phyloP scores from a whole-genome alignment of 345 rosid species.

The Trapa incisa region DNA sequence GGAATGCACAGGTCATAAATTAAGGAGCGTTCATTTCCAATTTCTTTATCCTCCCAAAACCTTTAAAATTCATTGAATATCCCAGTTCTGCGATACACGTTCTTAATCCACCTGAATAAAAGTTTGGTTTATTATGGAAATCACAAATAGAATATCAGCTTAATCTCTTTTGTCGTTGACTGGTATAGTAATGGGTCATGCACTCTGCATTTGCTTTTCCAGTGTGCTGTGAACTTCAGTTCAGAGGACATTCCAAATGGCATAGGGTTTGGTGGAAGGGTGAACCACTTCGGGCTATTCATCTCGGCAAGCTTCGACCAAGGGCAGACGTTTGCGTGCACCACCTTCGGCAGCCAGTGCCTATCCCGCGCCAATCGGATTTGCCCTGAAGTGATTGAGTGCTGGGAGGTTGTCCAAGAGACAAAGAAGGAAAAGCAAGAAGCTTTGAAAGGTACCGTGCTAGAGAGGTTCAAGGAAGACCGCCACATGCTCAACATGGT shows the following conservation, averaged over 20 bases:
- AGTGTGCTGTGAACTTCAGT: constrained; percentile 81
- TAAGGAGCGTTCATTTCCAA: not conserved
- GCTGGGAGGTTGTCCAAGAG: constrained; percentile 61
- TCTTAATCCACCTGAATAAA: too few species aligned
- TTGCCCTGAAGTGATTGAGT: constrained; percentile 66
- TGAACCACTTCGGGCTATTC: constrained; percentile 69
- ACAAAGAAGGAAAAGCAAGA: constrained; percentile 25
- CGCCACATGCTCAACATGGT: constrained; percentile 82
- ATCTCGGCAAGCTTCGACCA: constrained; percentile 64
- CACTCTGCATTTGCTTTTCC: constrained; percentile 7
- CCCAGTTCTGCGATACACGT: not conserved
- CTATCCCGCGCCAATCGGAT: constrained; percentile 43
- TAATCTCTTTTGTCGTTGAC: not conserved
- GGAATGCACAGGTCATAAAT: not conserved
- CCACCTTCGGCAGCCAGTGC: constrained; percentile 74
- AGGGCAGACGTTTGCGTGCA: constrained; percentile 61
- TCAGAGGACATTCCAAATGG: constrained; percentile 94
- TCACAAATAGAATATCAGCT: not conserved
- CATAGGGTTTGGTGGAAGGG: constrained; percentile 75
- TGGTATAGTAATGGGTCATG: not conserved
- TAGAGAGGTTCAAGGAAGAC: constrained; percentile 81
- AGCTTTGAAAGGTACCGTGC: constrained; percentile 31
- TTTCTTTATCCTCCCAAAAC: not conserved
- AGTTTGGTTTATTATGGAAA: not conserved
- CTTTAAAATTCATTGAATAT: not conserved